Conservation (phyloP, 306 rosid species). For the Gynostemma pentaphyllum region DNA sequence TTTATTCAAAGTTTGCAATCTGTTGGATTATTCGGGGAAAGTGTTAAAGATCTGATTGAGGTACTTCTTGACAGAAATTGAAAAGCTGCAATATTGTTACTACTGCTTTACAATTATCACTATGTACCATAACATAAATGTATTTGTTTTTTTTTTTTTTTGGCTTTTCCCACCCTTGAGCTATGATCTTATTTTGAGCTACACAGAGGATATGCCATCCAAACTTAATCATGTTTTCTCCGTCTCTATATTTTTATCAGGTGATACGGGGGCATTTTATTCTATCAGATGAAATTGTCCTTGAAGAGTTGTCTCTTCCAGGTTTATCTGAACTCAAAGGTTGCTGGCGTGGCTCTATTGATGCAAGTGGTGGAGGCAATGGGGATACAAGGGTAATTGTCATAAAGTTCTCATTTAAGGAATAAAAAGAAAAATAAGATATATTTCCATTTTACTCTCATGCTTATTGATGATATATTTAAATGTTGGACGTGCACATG, state of each 20-base stretch:
- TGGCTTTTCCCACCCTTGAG: no score
- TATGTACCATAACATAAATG: background rate
- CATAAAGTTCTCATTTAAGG: conserved; percentile 9
- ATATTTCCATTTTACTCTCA: background rate
- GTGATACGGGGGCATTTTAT: conserved; percentile 41
- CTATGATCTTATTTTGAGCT: conserved; percentile 12
- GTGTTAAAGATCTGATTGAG: conserved; percentile 52
- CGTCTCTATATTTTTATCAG: conserved; percentile 28
- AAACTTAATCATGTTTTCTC: background rate
- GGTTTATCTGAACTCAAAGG: conserved; percentile 84
- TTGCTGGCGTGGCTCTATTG: conserved; percentile 81
- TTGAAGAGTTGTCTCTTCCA: conserved; percentile 68
- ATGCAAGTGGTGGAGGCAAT: conserved; percentile 95
- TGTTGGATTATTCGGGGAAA: conserved; percentile 50
- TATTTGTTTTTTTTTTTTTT: background rate
- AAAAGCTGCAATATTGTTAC: background rate
- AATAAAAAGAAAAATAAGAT: background rate
- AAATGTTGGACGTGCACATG: background rate
- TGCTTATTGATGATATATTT: conserved; percentile 1
- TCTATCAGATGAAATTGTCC: conserved; percentile 43
- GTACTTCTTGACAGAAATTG: conserved; percentile 28
- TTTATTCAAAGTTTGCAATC: conserved; percentile 75
- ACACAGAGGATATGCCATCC: conserved; percentile 2
- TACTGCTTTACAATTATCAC: background rate
- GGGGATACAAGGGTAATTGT: conserved; percentile 81